phyloP scores from a whole-genome alignment of 1,139 yeast species.

The Diutina scorzettiae region DNA sequence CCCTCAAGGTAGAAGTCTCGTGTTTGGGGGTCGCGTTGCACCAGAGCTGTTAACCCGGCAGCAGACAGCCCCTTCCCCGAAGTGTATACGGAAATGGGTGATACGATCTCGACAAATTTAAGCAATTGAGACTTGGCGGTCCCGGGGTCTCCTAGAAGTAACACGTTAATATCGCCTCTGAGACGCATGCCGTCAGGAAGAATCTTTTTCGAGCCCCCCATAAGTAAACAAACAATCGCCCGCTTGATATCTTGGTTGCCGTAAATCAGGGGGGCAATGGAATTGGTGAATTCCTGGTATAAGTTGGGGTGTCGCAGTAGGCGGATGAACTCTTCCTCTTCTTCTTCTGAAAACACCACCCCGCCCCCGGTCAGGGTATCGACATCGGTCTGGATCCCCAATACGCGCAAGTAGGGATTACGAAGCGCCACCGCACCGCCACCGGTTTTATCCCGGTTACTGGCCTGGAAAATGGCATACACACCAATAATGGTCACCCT shows the following conservation, averaged over 20 bases:
- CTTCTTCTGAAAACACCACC: constrained; percentile 76
- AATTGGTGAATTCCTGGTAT: constrained; percentile 72
- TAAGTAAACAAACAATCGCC: constrained; percentile 79
- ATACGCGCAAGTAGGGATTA: constrained; percentile 78
- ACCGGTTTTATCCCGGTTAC: constrained; percentile 25
- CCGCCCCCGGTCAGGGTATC: constrained; percentile 56
- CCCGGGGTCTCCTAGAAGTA: constrained; percentile 95
- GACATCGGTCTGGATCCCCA: constrained; percentile 77
- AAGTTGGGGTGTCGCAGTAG: constrained; percentile 75
- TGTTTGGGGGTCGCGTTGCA: constrained; percentile 80
- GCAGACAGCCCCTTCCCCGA: constrained; percentile 99
- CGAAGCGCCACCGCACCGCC: constrained; percentile 67
- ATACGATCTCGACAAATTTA: constrained; percentile 87
- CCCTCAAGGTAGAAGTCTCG: constrained; percentile 95
- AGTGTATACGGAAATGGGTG: constrained; percentile 92
- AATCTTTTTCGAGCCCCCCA: constrained; percentile 90
- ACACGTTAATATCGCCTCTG: constrained; percentile 92
- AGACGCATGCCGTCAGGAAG: constrained; percentile 94
- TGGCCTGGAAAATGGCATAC: constrained; percentile 73
- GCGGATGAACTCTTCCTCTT: constrained; percentile 80
- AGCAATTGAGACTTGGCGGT: constrained; percentile 94
- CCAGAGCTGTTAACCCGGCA: constrained; percentile 97
- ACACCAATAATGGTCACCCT: constrained; percentile 87
- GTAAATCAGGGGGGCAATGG: constrained; percentile 94
- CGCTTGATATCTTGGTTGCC: constrained; percentile 90